Evolutionary conservation across 345 rosid species (phyloP).

Genomic region (Excoecaria cochinchinensis): DNA sequence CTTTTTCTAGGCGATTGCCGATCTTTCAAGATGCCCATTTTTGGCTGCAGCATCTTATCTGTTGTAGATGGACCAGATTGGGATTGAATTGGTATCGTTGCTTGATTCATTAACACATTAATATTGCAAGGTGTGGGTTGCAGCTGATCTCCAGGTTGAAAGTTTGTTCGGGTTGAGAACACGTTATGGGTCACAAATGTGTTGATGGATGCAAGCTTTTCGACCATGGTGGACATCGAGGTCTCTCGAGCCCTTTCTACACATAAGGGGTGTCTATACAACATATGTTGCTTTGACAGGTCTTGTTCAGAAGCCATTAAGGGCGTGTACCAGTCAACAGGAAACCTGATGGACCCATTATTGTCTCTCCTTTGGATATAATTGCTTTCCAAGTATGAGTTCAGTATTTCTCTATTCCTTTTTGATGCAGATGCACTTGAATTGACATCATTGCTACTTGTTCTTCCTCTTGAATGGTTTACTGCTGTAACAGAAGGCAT

Average conservation of each 20-base stretch:
- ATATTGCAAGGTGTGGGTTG: slow-evolving; percentile 15
- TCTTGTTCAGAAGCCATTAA: slow-evolving; percentile 16
- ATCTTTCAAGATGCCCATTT: slow-evolving; percentile 21
- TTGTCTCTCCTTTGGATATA: background rate
- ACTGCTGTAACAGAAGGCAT: slow-evolving; percentile 21
- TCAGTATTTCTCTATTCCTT: slow-evolving; percentile 15
- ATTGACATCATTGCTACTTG: slow-evolving; percentile 19
- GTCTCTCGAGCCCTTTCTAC: slow-evolving; percentile 22
- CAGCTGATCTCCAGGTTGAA: slow-evolving; percentile 21
- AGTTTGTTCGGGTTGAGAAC: slow-evolving; percentile 32
- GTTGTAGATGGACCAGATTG: slow-evolving; percentile 27
- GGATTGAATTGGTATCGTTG: slow-evolving; percentile 19
- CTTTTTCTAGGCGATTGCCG: slow-evolving; percentile 25
- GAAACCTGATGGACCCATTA: slow-evolving; percentile 1
- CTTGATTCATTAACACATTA: slow-evolving; percentile 27
- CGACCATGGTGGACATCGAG: slow-evolving; percentile 14
- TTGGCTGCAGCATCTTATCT: slow-evolving; percentile 28
- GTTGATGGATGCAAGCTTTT: slow-evolving; percentile 15
- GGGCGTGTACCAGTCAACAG: slow-evolving; percentile 7
- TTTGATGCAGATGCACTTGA: slow-evolving; percentile 21
- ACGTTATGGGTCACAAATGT: slow-evolving; percentile 20
- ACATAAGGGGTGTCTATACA: slow-evolving; percentile 5
- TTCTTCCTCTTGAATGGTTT: slow-evolving; percentile 28
- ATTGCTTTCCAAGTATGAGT: slow-evolving; percentile 8
- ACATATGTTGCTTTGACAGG: slow-evolving; percentile 22